phyloP scores from a whole-genome alignment of 768 basidiomycete genomes.

The Termitomyces sp. region DNA sequence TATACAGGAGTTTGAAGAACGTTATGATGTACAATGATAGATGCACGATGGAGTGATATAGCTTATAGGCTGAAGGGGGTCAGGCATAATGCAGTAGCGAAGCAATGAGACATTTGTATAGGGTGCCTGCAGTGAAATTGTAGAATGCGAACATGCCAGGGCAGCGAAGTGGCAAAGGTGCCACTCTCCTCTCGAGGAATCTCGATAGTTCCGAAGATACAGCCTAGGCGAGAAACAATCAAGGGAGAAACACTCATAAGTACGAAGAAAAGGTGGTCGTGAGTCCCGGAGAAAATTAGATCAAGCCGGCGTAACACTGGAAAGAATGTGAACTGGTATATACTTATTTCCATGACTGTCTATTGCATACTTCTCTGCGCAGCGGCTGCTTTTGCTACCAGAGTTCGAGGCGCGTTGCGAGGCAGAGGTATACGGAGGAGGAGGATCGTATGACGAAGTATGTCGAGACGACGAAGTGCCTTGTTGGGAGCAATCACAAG shows the following conservation, averaged over 20 bases:
- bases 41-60: neutral
- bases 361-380: neutral
- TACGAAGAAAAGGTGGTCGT: neutral
- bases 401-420: slow-evolving; percentile 9
- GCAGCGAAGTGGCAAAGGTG: neutral
- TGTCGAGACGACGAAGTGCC: slow-evolving; percentile 6
- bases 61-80: neutral
- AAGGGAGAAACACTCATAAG: slow-evolving; percentile 1
- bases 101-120: neutral
- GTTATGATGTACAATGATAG: neutral
- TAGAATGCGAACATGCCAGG: neutral
- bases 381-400: slow-evolving; percentile 3
- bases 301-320: neutral
- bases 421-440: slow-evolving; percentile 7
- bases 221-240: slow-evolving; percentile 5
- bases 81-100: neutral
- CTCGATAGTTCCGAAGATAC: slow-evolving; percentile 3
- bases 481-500: neutral
- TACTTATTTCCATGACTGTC: neutral
- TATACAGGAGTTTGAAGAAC: neutral
- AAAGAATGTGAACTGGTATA: neutral
- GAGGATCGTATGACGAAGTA: slow-evolving; percentile 8
- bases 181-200: neutral
- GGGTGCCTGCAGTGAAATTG: neutral
- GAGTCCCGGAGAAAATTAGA: neutral